A percentile compares a stretch with the other conserved stretches of the same genome.
phyloP scores from a whole-genome alignment of 192 early-diverging fungal species.

The Coemansia sp. region DNA sequence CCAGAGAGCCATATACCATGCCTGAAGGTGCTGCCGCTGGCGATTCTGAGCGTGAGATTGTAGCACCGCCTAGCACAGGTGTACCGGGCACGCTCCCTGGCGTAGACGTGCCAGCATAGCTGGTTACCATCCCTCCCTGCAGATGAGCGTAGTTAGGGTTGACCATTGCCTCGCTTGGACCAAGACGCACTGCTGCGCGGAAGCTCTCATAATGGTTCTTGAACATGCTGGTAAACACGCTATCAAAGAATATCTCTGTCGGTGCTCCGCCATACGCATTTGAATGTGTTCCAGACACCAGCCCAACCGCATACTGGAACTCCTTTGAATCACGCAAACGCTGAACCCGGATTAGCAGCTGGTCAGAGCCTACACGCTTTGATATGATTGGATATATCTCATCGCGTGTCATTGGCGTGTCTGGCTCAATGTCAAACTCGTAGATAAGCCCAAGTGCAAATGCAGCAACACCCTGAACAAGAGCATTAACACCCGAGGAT shows the following conservation, averaged over 20 bases:
- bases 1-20: background rate
- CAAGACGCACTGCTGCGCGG: constrained; percentile 27
- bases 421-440: constrained; percentile 84
- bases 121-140: constrained; percentile 38
- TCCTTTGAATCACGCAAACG: constrained; percentile 81
- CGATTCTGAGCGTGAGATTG: constrained; percentile 31
- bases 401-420: constrained; percentile 69
- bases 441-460: constrained; percentile 83
- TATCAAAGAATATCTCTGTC: constrained; percentile 78
- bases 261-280: constrained; percentile 63
- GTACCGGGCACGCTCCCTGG: constrained; percentile 37
- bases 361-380: constrained; percentile 84
- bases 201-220: constrained; percentile 75
- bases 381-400: constrained; percentile 78
- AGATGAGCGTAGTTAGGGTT: constrained; percentile 44
- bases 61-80: constrained; percentile 19
- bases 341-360: constrained; percentile 79
- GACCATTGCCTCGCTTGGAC: constrained; percentile 20
- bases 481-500: constrained; percentile 78
- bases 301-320: constrained; percentile 69
- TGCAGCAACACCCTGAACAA: constrained; percentile 88
- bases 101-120: constrained; percentile 19
- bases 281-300: constrained; percentile 64
- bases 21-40: constrained; percentile 15
- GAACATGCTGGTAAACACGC: constrained; percentile 81